Evolutionary conservation across 495 filamentous ascomycete species (phyloP), one percentile per base, ranked within the genome.

Genomic region (Daldinia decipiens): DNA sequence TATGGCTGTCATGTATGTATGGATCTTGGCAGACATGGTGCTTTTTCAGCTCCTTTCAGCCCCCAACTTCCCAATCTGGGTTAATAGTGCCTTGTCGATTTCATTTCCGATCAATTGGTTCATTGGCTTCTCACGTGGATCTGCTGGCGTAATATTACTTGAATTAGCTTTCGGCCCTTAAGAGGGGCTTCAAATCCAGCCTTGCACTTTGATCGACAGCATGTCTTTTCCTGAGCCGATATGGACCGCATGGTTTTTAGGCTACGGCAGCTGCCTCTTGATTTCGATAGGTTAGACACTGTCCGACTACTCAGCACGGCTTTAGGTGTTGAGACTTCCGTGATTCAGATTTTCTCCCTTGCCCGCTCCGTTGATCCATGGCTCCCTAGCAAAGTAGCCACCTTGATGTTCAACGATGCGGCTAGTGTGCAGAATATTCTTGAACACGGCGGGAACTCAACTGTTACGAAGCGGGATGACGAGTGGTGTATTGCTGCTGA

Each of bases 321-420:
- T 21, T 54, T 70, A 3, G 60, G 60, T 13, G 15, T 70, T 26
- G 59, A 64, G 2, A 4, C 59, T 6, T 60, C 60, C 1, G 19
- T n/a, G 0, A 59, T 70, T 21, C 67, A 15, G 2, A 60, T 70
- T 36, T 59, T 53, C 61, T 70, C 60, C 11, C n/a, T 70, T 15
- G 67, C 67, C 17, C 32, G 24, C 24, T 70, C 60, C 6, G 45
- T 70, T 29, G 43, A 70, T 31, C 54, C 38, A 59, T 65, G 54
- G 60, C 4, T 47, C n/a, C 54, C 60, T 17, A 43, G 45, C 19
- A 65, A 70, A 39, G 54, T 59, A 24, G 66, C 66, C 2, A 69
- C 66, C 5, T 43, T 69, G 9, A 64, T 58, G 52, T 69, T 69
- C 27, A 39, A 40, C 27, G 59, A 58, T n/a, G 12, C 29, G 13